Conservation (phyloP, 1,139 yeast species). For the Scheffersomyces segobiensis region DNA sequence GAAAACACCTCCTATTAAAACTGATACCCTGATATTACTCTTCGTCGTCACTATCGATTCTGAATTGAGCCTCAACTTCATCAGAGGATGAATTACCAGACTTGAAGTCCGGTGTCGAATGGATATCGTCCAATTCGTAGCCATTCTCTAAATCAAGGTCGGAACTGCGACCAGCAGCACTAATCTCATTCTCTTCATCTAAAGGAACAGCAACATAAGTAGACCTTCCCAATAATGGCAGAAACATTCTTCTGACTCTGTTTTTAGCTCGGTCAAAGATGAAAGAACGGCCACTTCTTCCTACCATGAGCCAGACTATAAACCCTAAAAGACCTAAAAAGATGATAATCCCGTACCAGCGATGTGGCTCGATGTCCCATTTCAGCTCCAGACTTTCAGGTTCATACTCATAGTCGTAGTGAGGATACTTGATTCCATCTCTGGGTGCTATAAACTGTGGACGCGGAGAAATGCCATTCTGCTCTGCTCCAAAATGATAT, state of each 20-base stretch:
- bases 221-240: neutral
- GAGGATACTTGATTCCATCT: slow-evolving; percentile 22
- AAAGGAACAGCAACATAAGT: neutral
- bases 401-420: slow-evolving; percentile 33
- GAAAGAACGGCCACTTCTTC: slow-evolving; percentile 29
- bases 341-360: slow-evolving; percentile 56
- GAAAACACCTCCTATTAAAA: too few relatives aligned
- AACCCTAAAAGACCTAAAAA: slow-evolving; percentile 43
- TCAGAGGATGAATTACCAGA: slow-evolving; percentile 1
- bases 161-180: neutral
- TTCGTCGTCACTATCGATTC: slow-evolving; percentile 20
- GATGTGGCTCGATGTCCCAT: slow-evolving; percentile 49
- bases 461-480: slow-evolving; percentile 41
- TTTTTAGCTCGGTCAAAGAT: slow-evolving; percentile 11
- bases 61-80: slow-evolving; percentile 10
- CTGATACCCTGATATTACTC: neutral
- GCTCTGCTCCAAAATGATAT: slow-evolving; percentile 56
- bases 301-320: slow-evolving; percentile 50
- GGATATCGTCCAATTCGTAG: slow-evolving; percentile 9
- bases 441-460: slow-evolving; percentile 39
- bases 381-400: slow-evolving; percentile 32
- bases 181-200: neutral
- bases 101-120: neutral
- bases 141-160: slow-evolving; percentile 1
- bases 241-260: slow-evolving; percentile 2